Evolutionary conservation across 2,329 filamentous ascomycete genomes (phyloP), one percentile per base, ranked within the genome.

Genomic region (Calonectria pauciramosa): DNA sequence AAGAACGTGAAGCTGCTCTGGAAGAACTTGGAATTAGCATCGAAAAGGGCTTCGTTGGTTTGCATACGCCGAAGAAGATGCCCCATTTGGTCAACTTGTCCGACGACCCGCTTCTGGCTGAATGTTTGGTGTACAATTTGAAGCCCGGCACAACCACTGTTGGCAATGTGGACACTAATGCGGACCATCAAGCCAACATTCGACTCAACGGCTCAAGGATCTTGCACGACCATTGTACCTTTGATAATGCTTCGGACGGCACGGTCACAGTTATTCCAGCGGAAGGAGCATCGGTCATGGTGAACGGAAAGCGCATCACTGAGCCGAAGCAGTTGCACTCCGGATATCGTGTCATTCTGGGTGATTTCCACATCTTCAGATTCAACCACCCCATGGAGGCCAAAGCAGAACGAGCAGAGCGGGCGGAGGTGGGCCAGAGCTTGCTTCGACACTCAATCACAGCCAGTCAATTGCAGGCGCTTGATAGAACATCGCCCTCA

Each of bases 311-410:
- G 77, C 94, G 96, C 23, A 94, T 99, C 69, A 92, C 96, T 69
- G 96, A 96, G 81, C 93, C 96, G 1, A 96, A 94, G 78, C 92
- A 96, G 77, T 89, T 99, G 54, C 94, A 96, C 82, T 98, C 96
- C 81, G 97, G 97, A 8, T 98, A 96, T 83, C 94, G 97, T 75
- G 94, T 99, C 69, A 99, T 99, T 76, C 89, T 99, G 13, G 97
- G 97, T 51, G 97, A 99, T 85, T 99, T 99, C 80, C 97, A 99
- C 84, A 99, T 99, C 75, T 99, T 99, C 86, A 91, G 97, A 71
- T 99, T 99, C 88, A 99, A 99, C 81, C 96, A 99, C 83, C 97
- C 97, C 0, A 94, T 98, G 89, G 97, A 99, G 86, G 97, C 97
- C 36, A 93, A 95, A 73, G 96, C 96, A 4, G 97, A 99, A 86